Base-by-base conservation (phyloP, 2,329 filamentous ascomycete genomes). In the Sordariomycetes sp. region DNA sequence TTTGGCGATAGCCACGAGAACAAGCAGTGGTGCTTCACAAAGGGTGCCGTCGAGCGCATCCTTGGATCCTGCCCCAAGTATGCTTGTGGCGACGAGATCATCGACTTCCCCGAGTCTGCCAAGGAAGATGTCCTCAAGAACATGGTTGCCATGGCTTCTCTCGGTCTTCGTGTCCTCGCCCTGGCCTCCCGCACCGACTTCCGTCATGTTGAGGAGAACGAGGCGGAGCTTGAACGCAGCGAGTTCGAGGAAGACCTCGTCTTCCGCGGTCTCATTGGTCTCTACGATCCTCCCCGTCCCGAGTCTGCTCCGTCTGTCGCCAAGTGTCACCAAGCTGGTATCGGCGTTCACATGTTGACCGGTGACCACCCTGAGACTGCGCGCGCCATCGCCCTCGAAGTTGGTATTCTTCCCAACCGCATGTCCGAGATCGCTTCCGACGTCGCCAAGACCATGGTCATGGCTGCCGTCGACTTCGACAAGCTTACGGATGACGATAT, bases 261-360 rank as follows among this genome's bases (percentile, higher is more conserved):
- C 28, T 82, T 84, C 58, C 68, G 75, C 21, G 82, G 82, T 2
- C 64, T 86, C 9, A 71, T 84, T 40, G 81, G 79, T 32, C 64
- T 86, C n/a, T 83, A 82, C 42, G 80, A 85, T 39, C 80, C 81
- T 4, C 81, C 80, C 41, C 78, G 80, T 2, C 66, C 72, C 0
- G 81, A 84, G 47, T 79, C 79, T 4, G 72, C 67, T 2, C 69
- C 62, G 2, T 72, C 75, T 0, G 75, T 81, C 29, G 53, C 58
- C 17, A 59, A 61, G 34, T 80, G 75, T 45, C 72, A 77, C 40
- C 60, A 68, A 36, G 77, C 76, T 23, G 77, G 77, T 17, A 72
- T 81, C 34, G 66, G 68, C 36, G 76, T 81, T 10, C 75, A 80
- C 47, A 81, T 81, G 76, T 64, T 81, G n/a, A 83, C 79, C 14